Evolutionary conservation across 2,329 filamentous ascomycete genomes (phyloP).

Genomic region (Aspergillus ochraceus): DNA sequence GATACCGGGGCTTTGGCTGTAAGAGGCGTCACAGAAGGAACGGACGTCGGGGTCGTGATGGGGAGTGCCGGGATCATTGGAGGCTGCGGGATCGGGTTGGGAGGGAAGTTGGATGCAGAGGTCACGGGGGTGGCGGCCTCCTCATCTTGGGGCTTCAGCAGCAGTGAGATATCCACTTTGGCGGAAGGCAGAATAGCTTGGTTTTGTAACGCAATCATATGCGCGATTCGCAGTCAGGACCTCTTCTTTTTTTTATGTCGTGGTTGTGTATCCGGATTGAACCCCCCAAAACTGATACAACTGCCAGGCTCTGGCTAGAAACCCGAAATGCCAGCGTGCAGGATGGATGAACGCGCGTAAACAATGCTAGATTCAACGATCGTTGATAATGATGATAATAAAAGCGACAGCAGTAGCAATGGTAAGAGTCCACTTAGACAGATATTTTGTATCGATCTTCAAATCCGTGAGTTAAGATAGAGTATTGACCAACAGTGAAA

Average conservation of each 20-base stretch:
- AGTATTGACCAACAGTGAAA: not conserved
- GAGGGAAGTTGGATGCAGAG: constrained; percentile 33
- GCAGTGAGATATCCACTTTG: constrained; percentile 93
- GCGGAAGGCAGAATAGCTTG: constrained; percentile 47
- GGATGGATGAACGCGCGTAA: no score
- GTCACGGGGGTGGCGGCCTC: constrained; percentile 33
- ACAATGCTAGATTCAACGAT: no score
- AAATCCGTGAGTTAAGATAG: not conserved
- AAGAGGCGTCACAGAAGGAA: constrained; percentile 30
- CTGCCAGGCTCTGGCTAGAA: not conserved
- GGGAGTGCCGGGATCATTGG: constrained; percentile 31
- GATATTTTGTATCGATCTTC: not conserved
- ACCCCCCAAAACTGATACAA: not conserved
- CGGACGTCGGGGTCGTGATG: constrained; percentile 23
- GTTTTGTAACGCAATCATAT: constrained; percentile 46
- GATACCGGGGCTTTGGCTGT: constrained; percentile 30
- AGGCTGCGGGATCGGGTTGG: constrained; percentile 26
- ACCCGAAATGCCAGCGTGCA: not conserved
- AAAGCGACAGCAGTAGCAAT: not conserved
- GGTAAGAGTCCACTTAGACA: not conserved
- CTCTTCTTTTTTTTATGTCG: not conserved
- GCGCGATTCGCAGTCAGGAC: constrained; percentile 31
- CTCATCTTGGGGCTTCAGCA: constrained; percentile 66
- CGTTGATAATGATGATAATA: not conserved
- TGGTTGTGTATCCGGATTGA: not conserved